Base-by-base conservation (phyloP, 345 rosid species). In the Limnanthes douglasii region DNA sequence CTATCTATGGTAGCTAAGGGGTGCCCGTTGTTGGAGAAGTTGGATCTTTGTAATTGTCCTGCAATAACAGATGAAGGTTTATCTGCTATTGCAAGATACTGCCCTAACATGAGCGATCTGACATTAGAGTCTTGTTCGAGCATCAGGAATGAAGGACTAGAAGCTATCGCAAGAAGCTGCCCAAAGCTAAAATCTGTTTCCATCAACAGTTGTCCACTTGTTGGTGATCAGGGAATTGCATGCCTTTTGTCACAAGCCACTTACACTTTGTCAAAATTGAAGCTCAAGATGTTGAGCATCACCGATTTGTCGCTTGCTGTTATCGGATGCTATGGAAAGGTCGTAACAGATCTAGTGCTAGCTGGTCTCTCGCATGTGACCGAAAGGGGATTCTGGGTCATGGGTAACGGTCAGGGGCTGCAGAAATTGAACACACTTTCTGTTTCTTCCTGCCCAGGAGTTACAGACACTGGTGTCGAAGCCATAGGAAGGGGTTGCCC, bases 341-440 rank as follows among this genome's bases (percentile, higher is more conserved):
- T 58, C 6, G 54, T 90, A 5, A 66, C 79, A 3, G 94, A 84
- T 50, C 75, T 90, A 31, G 64, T 59, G 39, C 84, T 90, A 37
- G 51, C 50, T 51, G 72, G 47, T 41, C 94, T 90, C 30, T 67
- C 59, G 32, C 59, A 72, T 53, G 85, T 90, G 51, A 70, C 64
- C 5, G 85, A 80, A 66, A 77, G 58, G 66, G 98, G 98, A 22
- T 84, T 90, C 57, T 90, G 98, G 94, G 92, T 84, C 41, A 90
- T 90, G 98, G 86, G 85, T 8, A 77, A 61, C 18, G 85, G 79
- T 4, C 71, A 68, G 18, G 98, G 92, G 36, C 50, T 90, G 59
- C 92, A 84, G 66, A 74, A 77, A 45, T 50, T 90, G 69, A 90
- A 68, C 56, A 74, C 84, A 8, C 48, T 90, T 7, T 36, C 75